Percentiles rank a stretch among this genome's conserved stretches.
These are phyloP conservation scores for Lachancea mirantina DNA, from an alignment of 805 yeast genomes.

Conservation along the genomic window DNA sequence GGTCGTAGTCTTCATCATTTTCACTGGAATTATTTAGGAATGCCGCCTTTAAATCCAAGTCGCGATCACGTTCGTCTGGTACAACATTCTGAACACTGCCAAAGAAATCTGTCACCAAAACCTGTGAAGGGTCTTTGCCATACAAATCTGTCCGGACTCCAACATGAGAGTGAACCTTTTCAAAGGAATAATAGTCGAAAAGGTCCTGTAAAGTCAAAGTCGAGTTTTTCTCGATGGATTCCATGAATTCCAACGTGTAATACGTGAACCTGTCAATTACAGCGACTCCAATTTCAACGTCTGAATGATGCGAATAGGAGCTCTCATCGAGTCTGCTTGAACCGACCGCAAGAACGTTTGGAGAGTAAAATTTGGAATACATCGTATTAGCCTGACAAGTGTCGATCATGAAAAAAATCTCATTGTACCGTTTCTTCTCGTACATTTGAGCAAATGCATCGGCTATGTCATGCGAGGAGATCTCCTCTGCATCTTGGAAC, in stretches of 20 bases:
- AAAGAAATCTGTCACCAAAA: slow-evolving; percentile 83
- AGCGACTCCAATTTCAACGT: slow-evolving; percentile 92
- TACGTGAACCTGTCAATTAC: slow-evolving; percentile 96
- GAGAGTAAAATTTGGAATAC: slow-evolving; percentile 88
- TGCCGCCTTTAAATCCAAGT: slow-evolving; percentile 1
- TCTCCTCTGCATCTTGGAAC: slow-evolving; percentile 97
- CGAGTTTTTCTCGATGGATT: slow-evolving; percentile 70
- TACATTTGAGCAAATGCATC: slow-evolving; percentile 97
- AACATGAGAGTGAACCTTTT: slow-evolving; percentile 81
- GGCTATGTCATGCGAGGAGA: slow-evolving; percentile 90
- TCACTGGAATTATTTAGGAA: neutral
- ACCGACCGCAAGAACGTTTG: slow-evolving; percentile 88
- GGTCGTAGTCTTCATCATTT: slow-evolving; percentile 10
- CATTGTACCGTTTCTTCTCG: slow-evolving; percentile 91
- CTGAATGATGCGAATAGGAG: slow-evolving; percentile 93
- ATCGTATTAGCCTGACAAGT: slow-evolving; percentile 98
- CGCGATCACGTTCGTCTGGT: slow-evolving; percentile 42
- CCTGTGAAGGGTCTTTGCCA: slow-evolving; percentile 51
- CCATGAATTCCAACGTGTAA: slow-evolving; percentile 82
- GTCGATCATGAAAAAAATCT: slow-evolving; percentile 94
- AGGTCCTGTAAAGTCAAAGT: slow-evolving; percentile 71
- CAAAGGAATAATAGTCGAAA: slow-evolving; percentile 77
- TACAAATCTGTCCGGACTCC: slow-evolving; percentile 86
- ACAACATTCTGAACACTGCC: slow-evolving; percentile 83
- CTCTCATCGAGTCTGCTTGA: slow-evolving; percentile 82